Evolutionary conservation across 148 eudicot species (phyloP), one percentile per base, ranked within the genome.

Genomic region (Nepenthes mirabilis): DNA sequence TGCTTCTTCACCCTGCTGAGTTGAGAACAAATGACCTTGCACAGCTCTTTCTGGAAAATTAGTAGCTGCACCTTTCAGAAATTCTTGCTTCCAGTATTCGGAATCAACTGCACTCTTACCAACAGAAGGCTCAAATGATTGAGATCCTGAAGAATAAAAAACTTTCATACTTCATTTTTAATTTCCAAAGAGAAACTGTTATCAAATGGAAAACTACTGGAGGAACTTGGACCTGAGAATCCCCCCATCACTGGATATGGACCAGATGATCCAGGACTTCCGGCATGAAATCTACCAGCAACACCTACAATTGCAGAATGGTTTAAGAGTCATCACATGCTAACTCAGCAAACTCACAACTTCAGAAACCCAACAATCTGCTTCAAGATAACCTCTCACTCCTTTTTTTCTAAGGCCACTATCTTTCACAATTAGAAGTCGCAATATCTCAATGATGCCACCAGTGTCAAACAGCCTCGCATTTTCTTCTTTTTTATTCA

Each of bases 11-110:
- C 62, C 77, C 36, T 65, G 82, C 60, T 70, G 63, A 53, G 55
- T 61, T 36, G 82, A 66, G 50, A 65, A 60, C 33, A 63, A 34
- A 55, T 63, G 72, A 55, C 74, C 67, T 13, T 75, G 78, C 62
- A 67, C 74, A 67, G 58, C 61, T 57, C 75, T 77, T 62, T 82
- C 83, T 35, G 68, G 68, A 43, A 73, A 66, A 67, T 37, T 69
- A 52, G 75, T 33, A 47, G 57, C 36, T 56, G 74, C 60, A 65
- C 77, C 70, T 64, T 65, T 72, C 54, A 57, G 37, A 14, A 68
- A 74, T 74, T 82, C 75, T 56, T 74, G 82, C 69, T 74, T 81
- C 82, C 80, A 69, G 77, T 66, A 53, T 49, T 79, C 70, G 62
- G 77, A 60, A 52, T 72, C 77, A 68, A 73, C 79, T 59, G 73